Evolutionary conservation across 2,329 filamentous ascomycete genomes (phyloP).

Genomic region (Boeremia exigua): DNA sequence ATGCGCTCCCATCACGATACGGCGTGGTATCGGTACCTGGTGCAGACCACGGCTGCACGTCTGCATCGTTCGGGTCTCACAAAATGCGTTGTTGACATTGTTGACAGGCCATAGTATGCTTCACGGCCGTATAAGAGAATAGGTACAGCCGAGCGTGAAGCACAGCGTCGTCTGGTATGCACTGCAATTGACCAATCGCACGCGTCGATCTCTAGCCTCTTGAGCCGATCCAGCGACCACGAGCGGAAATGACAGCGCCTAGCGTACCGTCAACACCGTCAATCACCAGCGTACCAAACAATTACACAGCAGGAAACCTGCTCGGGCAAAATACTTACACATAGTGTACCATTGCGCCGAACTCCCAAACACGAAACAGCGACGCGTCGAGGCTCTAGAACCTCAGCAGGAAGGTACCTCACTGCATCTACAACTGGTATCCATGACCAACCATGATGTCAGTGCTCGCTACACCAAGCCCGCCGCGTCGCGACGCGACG

Average conservation of each 20-base stretch:
- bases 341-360: slow-evolving; percentile 7
- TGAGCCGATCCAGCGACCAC: background rate
- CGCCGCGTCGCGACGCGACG: slow-evolving; percentile 1
- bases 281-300: slow-evolving; percentile 6
- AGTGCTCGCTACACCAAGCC: slow-evolving; percentile 3
- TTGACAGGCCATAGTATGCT: slow-evolving; percentile 5
- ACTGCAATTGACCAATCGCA: slow-evolving; percentile 8
- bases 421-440: background rate
- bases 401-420: background rate
- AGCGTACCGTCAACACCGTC: slow-evolving; percentile 8
- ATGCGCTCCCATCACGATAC: slow-evolving; percentile 1
- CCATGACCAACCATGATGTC: slow-evolving; percentile 15
- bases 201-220: background rate
- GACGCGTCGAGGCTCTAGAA: background rate
- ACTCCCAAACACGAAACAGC: background rate
- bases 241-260: slow-evolving; percentile 9
- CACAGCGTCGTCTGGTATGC: slow-evolving; percentile 10
- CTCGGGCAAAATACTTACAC: slow-evolving; percentile 1
- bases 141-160: background rate
- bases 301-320: slow-evolving; percentile 2
- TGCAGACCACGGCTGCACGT: background rate
- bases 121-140: slow-evolving; percentile 1
- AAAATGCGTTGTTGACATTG: slow-evolving; percentile 9
- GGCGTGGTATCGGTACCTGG: slow-evolving; percentile 5
- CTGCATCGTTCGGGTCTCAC: background rate